Base-by-base conservation (phyloP, 2,329 filamentous ascomycete species). In the Apiospora hydei region DNA sequence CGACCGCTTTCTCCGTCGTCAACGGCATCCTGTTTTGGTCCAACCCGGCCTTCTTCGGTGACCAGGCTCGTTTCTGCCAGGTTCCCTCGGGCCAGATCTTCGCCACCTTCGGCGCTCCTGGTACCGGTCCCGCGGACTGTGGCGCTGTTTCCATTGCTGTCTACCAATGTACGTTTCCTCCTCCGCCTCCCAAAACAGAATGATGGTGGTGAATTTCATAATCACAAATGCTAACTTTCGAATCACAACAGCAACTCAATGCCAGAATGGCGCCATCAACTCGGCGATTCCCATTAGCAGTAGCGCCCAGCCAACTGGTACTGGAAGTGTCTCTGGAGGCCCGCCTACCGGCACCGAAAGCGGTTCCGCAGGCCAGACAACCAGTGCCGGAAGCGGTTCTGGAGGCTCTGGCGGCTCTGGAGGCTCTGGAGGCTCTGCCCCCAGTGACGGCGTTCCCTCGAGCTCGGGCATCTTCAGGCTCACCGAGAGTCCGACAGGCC, bases 31-130 rank as follows among this genome's bases (percentile, higher is more conserved):
- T 81, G 30, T 72, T 76, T 69, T 81, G 80, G 80, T 75, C 70
- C 71, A 77, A 80, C 70, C 51, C 26, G 6, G 71, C 66, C 7
- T 81, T 81, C 71, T 68, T 69, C 61, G 69, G 71, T 18, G 77
- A 77, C 30, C 64, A 73, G 46, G 77, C 80, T 3, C 72, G 74
- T 7, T 81, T 78, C 74, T 81, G 79, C 72, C 71, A 75, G 64
- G 73, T 75, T 30, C 11, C 53, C 10, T 49, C 61, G 2, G 78
- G 77, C 2, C 68, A 71, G 57, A 74, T 79, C 67, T 79, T 74
- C 67, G 72, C 72, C 26, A 74, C 71, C 18, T 80, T 79, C 68
- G 71, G 71, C 4, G 69, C 64, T 4, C 21, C 57, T 0, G 69
- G 38, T 21, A 70, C 67, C 13, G 75, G 72, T 61, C 78, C 77